Base-by-base conservation (phyloP, 1,139 yeast species). In the Candida smagusa region DNA sequence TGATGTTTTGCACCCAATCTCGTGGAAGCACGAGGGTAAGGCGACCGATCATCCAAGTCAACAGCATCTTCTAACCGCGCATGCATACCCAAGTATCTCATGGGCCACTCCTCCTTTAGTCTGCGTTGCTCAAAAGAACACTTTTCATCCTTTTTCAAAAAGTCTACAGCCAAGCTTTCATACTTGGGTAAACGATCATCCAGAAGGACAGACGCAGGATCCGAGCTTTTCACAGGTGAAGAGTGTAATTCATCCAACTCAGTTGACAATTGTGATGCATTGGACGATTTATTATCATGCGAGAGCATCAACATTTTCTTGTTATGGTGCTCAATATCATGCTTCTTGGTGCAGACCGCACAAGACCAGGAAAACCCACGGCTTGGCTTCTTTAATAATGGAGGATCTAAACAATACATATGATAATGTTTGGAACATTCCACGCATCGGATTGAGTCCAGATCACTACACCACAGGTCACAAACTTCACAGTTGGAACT, bases 311-410 rank as follows among this genome's bases (percentile, higher is more conserved):
- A 44, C 40, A 63, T 59, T 40, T 68, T 57, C 40, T 59, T 63
- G 37, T 58, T 56, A 35, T 51, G 61, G 40, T 68, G 47, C 41
- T 66, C 71, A 30, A 65, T 56, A 42, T 68, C 77, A 33, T 64
- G 59, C 29, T 56, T 68, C 48, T 75, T 77, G 12, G 85, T 73
- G 61, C 97, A 89, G 2, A 68, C 58, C 19, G 88, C 92, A 68
- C 97, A 90, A n/a, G 89, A 75, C 97, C 97, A 90, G 6, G 89
- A 86, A 55, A 88, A 85, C 1, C 96, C 96, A 41, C 95, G 65
- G 34, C 88, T 81, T 0, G 96, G 97, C 50, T 86, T 86, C 48
- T 78, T 77, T 37, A 76, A 57, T 31, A 88, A 60, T 0, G 97
- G 97, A 1, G 97, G 96, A 44, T 84, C 89, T 34, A 90, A 75